Evolutionary conservation across 2,329 filamentous ascomycete genomes (phyloP).

Genomic region (Keithomyces neogunnii): DNA sequence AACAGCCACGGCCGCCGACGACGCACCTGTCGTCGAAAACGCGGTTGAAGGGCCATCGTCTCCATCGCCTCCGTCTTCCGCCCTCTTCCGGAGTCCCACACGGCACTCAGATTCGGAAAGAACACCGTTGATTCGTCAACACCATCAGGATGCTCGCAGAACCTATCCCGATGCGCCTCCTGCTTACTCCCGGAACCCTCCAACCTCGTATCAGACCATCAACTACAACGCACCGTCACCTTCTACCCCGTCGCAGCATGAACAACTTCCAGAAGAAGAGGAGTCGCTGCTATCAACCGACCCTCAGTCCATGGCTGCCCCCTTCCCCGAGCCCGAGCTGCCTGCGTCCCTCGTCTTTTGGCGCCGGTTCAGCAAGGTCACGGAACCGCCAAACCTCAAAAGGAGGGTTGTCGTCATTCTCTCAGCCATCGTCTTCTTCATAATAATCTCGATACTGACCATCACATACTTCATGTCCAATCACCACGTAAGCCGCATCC

Average conservation of each 20-base stretch:
- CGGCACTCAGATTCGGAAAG: not conserved
- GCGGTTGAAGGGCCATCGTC: too few relatives aligned
- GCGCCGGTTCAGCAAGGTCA: too few relatives aligned
- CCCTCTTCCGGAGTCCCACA: not conserved
- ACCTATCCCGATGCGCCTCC: constrained; percentile 35
- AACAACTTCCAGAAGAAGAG: too few relatives aligned
- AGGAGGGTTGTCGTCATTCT: not conserved
- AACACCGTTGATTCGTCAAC: too few relatives aligned
- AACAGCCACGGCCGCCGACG: too few relatives aligned
- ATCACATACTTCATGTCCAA: not conserved
- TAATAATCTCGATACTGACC: not conserved
- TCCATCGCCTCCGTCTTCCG: too few relatives aligned
- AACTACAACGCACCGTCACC: constrained; percentile 6
- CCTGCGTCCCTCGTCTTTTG: too few relatives aligned
- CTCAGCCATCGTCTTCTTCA: not conserved
- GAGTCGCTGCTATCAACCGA: too few relatives aligned
- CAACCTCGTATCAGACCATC: constrained; percentile 21
- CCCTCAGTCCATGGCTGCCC: too few relatives aligned
- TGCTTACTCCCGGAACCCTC: constrained; percentile 30
- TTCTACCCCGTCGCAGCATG: constrained; percentile 10
- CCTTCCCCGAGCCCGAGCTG: too few relatives aligned
- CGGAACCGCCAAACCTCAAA: not conserved
- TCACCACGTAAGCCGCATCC: not conserved
- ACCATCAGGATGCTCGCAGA: constrained; percentile 6
- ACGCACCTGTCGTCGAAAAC: too few relatives aligned